These are phyloP conservation scores for Elaeagnus macrophylla DNA, from an alignment of 306 rosid genomes.

Conservation along the genomic window DNA sequence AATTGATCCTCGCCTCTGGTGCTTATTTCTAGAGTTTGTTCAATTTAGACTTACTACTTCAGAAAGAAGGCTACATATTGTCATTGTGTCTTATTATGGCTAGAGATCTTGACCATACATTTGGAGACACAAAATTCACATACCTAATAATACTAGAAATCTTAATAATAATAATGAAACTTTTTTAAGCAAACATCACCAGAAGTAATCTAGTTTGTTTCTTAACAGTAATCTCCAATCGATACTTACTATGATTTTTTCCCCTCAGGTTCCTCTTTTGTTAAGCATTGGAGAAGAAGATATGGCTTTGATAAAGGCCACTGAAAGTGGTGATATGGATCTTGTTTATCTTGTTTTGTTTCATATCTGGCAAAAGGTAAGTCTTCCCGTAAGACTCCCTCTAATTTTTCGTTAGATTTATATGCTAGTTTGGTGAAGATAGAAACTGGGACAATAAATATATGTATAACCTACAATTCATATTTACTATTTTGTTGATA, in stretches of 20 bases:
- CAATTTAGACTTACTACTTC: too few relatives aligned
- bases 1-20: too few relatives aligned
- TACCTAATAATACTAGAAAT: too few relatives aligned
- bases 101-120: too few relatives aligned
- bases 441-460: background rate
- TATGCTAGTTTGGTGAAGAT: background rate
- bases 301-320: conserved; percentile 75
- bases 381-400: conserved; percentile 15
- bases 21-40: too few relatives aligned
- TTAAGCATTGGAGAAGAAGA: conserved; percentile 99
- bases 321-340: conserved; percentile 93
- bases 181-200: too few relatives aligned
- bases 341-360: conserved; percentile 94
- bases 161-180: too few relatives aligned
- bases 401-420: background rate
- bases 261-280: conserved; percentile 80
- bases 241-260: conserved; percentile 9
- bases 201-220: too few relatives aligned
- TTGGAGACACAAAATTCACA: too few relatives aligned
- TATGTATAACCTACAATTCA: background rate
- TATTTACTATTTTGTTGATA: conserved; percentile 18
- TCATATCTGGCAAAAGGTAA: conserved; percentile 93
- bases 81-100: too few relatives aligned
- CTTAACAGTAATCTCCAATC: too few relatives aligned
- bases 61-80: too few relatives aligned